Evolutionary conservation across 306 rosid species (phyloP), one percentile per base, ranked within the genome.

Genomic region (Cyamopsis tetragonoloba): DNA sequence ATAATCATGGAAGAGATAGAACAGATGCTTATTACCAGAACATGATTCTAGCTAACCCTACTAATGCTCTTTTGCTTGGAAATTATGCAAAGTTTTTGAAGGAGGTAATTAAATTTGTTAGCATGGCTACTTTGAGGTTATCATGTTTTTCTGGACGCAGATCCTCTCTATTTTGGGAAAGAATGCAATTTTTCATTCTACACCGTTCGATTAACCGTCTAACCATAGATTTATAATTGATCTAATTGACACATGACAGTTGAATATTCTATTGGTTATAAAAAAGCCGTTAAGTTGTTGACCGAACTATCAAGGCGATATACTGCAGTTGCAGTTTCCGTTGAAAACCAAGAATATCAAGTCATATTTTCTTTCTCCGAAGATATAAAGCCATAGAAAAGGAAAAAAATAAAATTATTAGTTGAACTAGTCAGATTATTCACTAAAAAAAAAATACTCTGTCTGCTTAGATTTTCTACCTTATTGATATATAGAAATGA

Each of bases 61-160:
- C 68, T 62, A 80, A 84, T 71, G 74, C 86, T 13, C 95, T 92
- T 70, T 55, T 92, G 62, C 96, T 92, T 3, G 87, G 88, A 68
- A 92, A 87, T 77, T 92, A 89, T 65, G 98, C 92, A 2, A 92
- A 80, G 83, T 92, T 89, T 79, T 80, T 87, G 77, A 87, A 84
- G 76, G 91, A 92, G 91, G 96, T 89, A 67, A 70, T 5, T 42
- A 2, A 9, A 35, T 32, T 47, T 35, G 15, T 43, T 42, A 22
- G 8, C 9, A 26, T 38, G 8, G 27, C 11, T 44, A 22, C 56
- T 53, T 48, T 4, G 20, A 47, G 19, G 39, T 54, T 5, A 35
- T n/a, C 12, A 27, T 15, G 18, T 54, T 49, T n/a, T n/a, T n/a
- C n/a, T n/a, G n/a, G n/a, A n/a, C n/a, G n/a, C n/a, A n/a, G n/a